phyloP scores from a whole-genome alignment of 75 land plant genomes.

The Selaginella tamariscina region DNA sequence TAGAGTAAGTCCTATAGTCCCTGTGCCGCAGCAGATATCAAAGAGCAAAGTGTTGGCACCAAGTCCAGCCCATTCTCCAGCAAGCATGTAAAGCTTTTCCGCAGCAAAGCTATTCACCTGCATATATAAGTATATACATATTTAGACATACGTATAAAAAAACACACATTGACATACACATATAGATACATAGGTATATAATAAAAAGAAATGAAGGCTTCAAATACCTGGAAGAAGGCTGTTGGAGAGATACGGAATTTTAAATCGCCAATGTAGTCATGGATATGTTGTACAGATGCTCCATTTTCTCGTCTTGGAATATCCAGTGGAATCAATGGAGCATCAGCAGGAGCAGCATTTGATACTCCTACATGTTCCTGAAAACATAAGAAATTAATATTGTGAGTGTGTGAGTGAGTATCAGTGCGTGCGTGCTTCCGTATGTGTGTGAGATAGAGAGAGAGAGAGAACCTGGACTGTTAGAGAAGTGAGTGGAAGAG shows the following conservation, averaged over 20 bases:
- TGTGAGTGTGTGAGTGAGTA: too few species aligned
- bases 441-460: not conserved
- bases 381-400: slow-evolving; percentile 15
- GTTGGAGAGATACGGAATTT: slow-evolving; percentile 86
- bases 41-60: slow-evolving; percentile 77
- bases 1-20: slow-evolving; percentile 92
- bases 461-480: slow-evolving; percentile 55
- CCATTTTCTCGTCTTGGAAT: slow-evolving; percentile 26
- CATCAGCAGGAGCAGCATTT: slow-evolving; percentile 86
- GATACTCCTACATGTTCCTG: slow-evolving; percentile 93
- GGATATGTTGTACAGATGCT: slow-evolving; percentile 43
- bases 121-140: slow-evolving; percentile 4
- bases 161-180: not conserved
- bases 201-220: not conserved
- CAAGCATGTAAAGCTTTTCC: slow-evolving; percentile 80
- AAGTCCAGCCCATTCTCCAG: slow-evolving; percentile 96
- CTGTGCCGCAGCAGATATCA: slow-evolving; percentile 98
- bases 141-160: not conserved
- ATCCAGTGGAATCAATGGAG: slow-evolving; percentile 44
- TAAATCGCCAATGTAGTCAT: slow-evolving; percentile 70
- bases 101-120: slow-evolving; percentile 98
- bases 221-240: slow-evolving; percentile 85
- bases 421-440: too few species aligned
- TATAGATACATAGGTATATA: not conserved
- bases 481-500: slow-evolving; percentile 64